A percentile compares a stretch with the other conserved stretches of the same genome.
These are phyloP conservation scores for Tuber borchii DNA, from an alignment of 495 filamentous ascomycete genomes.

Conservation along the genomic window DNA sequence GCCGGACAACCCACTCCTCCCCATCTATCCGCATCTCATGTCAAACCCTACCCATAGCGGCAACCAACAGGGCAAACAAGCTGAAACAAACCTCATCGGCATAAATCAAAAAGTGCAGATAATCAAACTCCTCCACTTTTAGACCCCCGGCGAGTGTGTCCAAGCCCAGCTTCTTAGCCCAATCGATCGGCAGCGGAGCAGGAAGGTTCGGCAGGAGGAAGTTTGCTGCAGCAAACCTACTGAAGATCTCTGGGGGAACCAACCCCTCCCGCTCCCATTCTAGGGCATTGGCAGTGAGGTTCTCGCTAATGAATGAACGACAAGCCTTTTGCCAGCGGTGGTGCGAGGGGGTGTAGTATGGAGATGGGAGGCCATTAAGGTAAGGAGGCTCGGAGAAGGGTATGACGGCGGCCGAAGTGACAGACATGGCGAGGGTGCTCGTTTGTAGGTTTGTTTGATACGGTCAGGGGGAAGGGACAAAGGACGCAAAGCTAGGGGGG, in stretches of 20 bases:
- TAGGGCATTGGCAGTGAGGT: slow-evolving; percentile 55
- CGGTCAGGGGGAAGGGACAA: neutral
- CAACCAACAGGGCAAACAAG: slow-evolving; percentile 28
- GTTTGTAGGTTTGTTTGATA: slow-evolving; percentile 3
- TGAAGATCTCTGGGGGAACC: slow-evolving; percentile 58
- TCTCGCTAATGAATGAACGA: slow-evolving; percentile 56
- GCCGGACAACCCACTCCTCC: slow-evolving; percentile 57
- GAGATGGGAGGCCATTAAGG: slow-evolving; percentile 60
- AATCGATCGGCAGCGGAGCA: slow-evolving; percentile 59
- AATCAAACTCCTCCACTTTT: slow-evolving; percentile 68
- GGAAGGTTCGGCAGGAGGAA: slow-evolving; percentile 62
- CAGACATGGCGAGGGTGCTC: neutral
- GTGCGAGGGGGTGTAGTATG: slow-evolving; percentile 60
- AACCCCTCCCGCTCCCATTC: slow-evolving; percentile 61
- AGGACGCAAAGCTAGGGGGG: neutral
- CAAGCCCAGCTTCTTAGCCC: slow-evolving; percentile 60
- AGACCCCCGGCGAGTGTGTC: slow-evolving; percentile 58
- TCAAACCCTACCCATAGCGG: slow-evolving; percentile 1
- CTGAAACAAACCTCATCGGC: slow-evolving; percentile 49
- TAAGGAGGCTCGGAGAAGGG: slow-evolving; percentile 72
- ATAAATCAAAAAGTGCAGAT: slow-evolving; percentile 63
- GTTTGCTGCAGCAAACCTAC: slow-evolving; percentile 54
- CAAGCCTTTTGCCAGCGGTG: slow-evolving; percentile 60
- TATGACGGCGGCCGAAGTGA: slow-evolving; percentile 41
- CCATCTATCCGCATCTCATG: slow-evolving; percentile 46